Conservation (phyloP, 805 yeast genomes). For the Alloascoidea africana region DNA sequence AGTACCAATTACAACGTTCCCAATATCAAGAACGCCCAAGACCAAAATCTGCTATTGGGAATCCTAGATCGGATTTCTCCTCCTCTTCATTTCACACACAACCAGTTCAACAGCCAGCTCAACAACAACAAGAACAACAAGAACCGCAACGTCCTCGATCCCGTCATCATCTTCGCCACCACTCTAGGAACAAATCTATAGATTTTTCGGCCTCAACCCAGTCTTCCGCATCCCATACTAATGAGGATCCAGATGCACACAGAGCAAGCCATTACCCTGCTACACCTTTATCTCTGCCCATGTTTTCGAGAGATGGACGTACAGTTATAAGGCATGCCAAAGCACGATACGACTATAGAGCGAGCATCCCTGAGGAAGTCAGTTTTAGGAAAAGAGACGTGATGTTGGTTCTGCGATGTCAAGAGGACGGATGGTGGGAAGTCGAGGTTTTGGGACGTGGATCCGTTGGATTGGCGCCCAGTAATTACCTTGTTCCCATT, state of each 20-base stretch:
- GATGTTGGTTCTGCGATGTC: constrained; percentile 35
- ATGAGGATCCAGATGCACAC: constrained; percentile 4
- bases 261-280: constrained; percentile 4
- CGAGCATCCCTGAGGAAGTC: constrained; percentile 45
- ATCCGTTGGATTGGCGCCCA: constrained; percentile 45
- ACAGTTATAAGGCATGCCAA: constrained; percentile 34
- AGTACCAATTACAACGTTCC: constrained; percentile 2
- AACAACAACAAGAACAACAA: constrained; percentile 2
- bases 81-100: no score
- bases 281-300: constrained; percentile 21
- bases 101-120: no score
- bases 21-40: no score
- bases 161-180: no score
- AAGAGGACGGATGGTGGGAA: constrained; percentile 69
- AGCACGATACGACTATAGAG: constrained; percentile 44
- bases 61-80: no score
- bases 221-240: constrained; percentile 14
- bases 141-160: not conserved
- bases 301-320: constrained; percentile 34
- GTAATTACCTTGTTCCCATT: constrained; percentile 31
- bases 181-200: not conserved
- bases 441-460: constrained; percentile 34
- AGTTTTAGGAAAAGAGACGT: constrained; percentile 43
- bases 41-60: no score
- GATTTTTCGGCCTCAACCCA: not conserved